A percentile compares a stretch with the other conserved stretches of the same genome.
These are phyloP conservation scores for Sporobolomyces roseus DNA, from an alignment of 768 basidiomycete genomes.

Conservation along the genomic window DNA sequence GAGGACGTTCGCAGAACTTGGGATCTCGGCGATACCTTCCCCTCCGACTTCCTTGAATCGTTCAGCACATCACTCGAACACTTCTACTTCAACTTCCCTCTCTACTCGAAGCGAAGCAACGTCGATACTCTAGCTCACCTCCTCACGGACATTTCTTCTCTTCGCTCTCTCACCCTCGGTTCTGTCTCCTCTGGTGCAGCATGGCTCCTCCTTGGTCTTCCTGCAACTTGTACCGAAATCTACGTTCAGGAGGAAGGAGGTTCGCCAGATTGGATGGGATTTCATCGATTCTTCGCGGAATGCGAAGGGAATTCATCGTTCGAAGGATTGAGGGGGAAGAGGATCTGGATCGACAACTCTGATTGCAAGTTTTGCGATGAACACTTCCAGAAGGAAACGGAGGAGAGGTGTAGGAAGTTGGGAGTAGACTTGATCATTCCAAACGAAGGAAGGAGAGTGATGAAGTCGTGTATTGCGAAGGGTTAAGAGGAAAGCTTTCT, in stretches of 20 bases:
- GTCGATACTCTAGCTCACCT: background rate
- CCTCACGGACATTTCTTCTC: background rate
- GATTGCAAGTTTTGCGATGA: conserved; percentile 6
- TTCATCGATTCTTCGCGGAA: conserved; percentile 3
- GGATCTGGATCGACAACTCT: background rate
- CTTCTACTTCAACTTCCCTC: conserved; percentile 11
- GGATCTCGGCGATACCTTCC: background rate
- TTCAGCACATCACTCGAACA: conserved; percentile 10
- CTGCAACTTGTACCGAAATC: background rate
- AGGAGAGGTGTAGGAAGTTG: background rate
- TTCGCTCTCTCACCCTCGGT: background rate
- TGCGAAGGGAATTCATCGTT: background rate
- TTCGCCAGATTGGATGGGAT: conserved; percentile 8
- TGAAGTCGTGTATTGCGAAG: no score
- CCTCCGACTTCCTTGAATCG: background rate
- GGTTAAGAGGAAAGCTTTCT: no score
- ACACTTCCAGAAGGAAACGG: conserved; percentile 2
- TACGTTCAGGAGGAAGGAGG: background rate
- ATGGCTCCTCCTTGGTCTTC: background rate
- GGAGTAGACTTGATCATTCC: background rate
- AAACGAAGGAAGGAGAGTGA: background rate
- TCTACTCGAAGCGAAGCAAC: conserved; percentile 9
- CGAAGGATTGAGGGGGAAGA: background rate
- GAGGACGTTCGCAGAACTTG: background rate
- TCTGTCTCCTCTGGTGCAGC: background rate